Conservation (phyloP, 305 asterid genomes). For the Nicotiana rustica region DNA sequence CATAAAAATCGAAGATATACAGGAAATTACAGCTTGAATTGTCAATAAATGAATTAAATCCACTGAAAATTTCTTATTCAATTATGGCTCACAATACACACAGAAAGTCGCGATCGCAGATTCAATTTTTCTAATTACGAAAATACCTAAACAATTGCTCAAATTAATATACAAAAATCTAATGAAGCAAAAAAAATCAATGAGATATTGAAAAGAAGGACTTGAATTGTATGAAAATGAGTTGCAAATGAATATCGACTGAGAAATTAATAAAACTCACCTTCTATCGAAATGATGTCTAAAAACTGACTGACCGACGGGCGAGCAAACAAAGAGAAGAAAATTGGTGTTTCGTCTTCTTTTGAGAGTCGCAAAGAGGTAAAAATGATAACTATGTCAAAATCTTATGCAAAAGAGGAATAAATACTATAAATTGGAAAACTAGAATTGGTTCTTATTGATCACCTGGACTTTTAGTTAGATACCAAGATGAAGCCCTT, state of each 20-base stretch:
- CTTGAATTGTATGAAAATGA: neutral
- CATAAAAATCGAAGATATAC: neutral
- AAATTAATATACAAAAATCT: neutral
- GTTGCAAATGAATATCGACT: no score
- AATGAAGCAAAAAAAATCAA: slow-evolving; percentile 1
- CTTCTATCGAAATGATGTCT: neutral
- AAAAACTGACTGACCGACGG: neutral
- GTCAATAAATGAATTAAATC: slow-evolving; percentile 6
- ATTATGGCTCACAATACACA: neutral
- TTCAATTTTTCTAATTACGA: neutral
- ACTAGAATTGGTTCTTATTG: no score
- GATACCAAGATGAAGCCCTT: no score
- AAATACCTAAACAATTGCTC: neutral
- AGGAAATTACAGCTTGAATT: neutral
- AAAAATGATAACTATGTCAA: neutral
- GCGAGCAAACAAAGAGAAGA: neutral
- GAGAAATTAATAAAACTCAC: neutral
- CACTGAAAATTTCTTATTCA: neutral
- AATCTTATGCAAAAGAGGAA: no score
- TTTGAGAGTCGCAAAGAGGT: neutral
- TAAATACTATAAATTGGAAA: no score
- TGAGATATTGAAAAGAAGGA: neutral
- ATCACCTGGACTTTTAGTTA: no score
- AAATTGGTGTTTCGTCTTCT: no score
- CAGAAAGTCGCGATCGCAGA: neutral